Conservation (phyloP, 305 asterid species). For the Nicotiana rustica region DNA sequence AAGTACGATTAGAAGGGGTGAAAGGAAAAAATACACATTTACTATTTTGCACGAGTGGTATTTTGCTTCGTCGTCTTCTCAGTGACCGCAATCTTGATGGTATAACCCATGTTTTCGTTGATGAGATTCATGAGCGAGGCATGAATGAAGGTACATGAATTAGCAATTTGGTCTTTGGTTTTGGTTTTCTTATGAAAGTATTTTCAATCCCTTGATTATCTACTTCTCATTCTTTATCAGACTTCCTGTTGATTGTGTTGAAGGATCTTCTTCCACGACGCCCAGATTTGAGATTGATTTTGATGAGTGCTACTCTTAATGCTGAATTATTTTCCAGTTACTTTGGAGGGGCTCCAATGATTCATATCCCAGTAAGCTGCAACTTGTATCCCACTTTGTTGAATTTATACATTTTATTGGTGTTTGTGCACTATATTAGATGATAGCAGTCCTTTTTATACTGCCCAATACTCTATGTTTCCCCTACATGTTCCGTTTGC, state of each 20-base stretch:
- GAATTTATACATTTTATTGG: slow-evolving; percentile 24
- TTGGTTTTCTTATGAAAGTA: slow-evolving; percentile 26
- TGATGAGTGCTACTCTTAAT: slow-evolving; percentile 99
- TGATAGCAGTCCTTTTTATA: slow-evolving; percentile 2
- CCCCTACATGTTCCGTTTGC: not conserved
- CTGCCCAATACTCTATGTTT: slow-evolving; percentile 9
- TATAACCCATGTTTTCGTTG: slow-evolving; percentile 92
- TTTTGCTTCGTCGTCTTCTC: slow-evolving; percentile 95
- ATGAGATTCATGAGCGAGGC: slow-evolving; percentile 99
- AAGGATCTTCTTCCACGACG: slow-evolving; percentile 97
- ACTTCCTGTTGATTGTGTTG: slow-evolving; percentile 94
- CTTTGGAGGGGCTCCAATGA: slow-evolving; percentile 89
- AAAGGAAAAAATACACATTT: slow-evolving; percentile 95
- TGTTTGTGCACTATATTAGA: slow-evolving; percentile 15
- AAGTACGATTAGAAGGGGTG: slow-evolving; percentile 98
- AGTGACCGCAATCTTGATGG: slow-evolving; percentile 92
- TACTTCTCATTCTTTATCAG: slow-evolving; percentile 60
- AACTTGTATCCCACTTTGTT: slow-evolving; percentile 32
- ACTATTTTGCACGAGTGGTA: slow-evolving; percentile 98
- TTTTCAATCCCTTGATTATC: slow-evolving; percentile 45
- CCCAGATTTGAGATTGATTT: slow-evolving; percentile 87
- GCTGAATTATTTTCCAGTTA: slow-evolving; percentile 90
- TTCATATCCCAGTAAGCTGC: slow-evolving; percentile 91
- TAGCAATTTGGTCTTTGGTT: slow-evolving; percentile 32
- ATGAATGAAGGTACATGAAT: slow-evolving; percentile 92